Evolutionary conservation across 1,139 yeast genomes (phyloP), one percentile per base, ranked within the genome.

Genomic region (Wickerhamomyces sp.): DNA sequence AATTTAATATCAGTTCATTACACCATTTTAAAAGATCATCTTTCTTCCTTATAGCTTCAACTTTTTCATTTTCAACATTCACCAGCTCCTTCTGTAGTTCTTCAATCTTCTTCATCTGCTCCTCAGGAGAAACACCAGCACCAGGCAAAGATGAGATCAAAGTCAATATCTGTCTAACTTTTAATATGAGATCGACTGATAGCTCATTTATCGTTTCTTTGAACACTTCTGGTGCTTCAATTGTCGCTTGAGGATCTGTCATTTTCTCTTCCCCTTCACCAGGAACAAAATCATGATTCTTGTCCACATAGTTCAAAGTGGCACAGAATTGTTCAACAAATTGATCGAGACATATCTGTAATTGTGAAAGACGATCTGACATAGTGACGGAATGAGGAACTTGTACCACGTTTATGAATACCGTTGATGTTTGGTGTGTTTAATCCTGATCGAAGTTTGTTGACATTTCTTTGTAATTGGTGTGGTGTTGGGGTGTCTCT

Each of bases 91-190:
- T 62, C 48, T 89, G 84, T 43, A 93, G 68, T n/a, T 71, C 71
- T 42, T 74, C 75, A 18, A 93, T 86, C 52, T 76, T 73, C 34
- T 68, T 68, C 61, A 90, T 62, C 64, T 93, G 99, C 44, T 79
- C 82, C 38, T 75, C 77, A 31, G 88, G 88, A 2, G 91, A 80
- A 1, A 86, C 90, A 13, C 95, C 96, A 3, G 90, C 87, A 4
- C 98, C 99, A 0, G 99, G 99, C 41, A 93, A 69, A 3, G 95
- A 81, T 60, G 88, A 95, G 32, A 93, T 90, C 36, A 93, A 76
- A 64, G 86, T 81, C 42, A 88, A 79, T 15, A 91, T 87, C 62
- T 93, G 99, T 54, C 95, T 76, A 5, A 95, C 79, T 59, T 91
- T 90, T 49, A 89, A 68, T 27, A 91, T 87, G 18, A 93, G 77